These are phyloP conservation scores for Aspergillus panamensis DNA, from an alignment of 495 filamentous ascomycete species.

Conservation along the genomic window DNA sequence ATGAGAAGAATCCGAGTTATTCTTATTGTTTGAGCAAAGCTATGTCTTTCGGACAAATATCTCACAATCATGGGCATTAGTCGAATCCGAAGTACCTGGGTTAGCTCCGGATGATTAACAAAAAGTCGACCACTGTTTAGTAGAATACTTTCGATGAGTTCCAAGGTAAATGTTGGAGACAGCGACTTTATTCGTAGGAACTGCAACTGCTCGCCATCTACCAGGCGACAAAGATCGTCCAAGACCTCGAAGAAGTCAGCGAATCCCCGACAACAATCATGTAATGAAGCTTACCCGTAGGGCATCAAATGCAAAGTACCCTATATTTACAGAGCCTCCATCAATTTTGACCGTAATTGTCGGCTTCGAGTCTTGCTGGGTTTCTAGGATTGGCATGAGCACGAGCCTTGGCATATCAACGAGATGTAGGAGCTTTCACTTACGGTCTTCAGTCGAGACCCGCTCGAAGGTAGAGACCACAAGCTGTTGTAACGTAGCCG, in stretches of 20 bases:
- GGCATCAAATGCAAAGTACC: conserved; percentile 79
- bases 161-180: conserved; percentile 77
- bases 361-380: conserved; percentile 41
- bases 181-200: conserved; percentile 74
- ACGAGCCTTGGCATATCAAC: conserved; percentile 33
- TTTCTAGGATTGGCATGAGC: conserved; percentile 55
- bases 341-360: conserved; percentile 43
- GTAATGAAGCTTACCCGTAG: conserved; percentile 53
- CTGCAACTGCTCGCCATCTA: conserved; percentile 75
- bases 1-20: conserved; percentile 77
- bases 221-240: conserved; percentile 83
- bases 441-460: conserved; percentile 74
- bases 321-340: conserved; percentile 60
- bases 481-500: conserved; percentile 91
- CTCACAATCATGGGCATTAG: conserved; percentile 81
- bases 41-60: conserved; percentile 70
- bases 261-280: neutral
- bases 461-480: conserved; percentile 91
- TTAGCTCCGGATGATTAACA: conserved; percentile 72
- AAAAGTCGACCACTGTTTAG: conserved; percentile 81
- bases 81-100: conserved; percentile 69
- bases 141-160: conserved; percentile 86
- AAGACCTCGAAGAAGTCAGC: conserved; percentile 56
- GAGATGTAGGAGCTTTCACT: conserved; percentile 7
- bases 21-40: conserved; percentile 80